A percentile compares a stretch with the other conserved stretches of the same genome.
These are phyloP conservation scores for Aspergillus sclerotialis DNA, from an alignment of 2,329 filamentous ascomycete species.

Conservation along the genomic window DNA sequence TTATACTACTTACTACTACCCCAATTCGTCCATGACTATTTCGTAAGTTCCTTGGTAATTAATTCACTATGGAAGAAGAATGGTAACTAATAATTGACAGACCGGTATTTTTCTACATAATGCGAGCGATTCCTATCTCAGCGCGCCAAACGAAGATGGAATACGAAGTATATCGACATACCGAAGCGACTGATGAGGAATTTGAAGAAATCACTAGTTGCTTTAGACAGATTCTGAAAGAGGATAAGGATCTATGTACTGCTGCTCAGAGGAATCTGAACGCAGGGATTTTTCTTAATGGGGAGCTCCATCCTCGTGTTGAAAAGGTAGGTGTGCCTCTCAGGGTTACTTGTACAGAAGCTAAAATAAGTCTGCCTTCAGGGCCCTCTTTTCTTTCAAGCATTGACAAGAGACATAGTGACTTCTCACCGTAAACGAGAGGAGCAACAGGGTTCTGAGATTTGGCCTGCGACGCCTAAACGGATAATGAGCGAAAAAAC, in stretches of 20 bases:
- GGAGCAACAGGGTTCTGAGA: slow-evolving; percentile 38
- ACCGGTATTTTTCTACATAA: slow-evolving; percentile 55
- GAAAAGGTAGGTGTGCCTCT: slow-evolving; percentile 48
- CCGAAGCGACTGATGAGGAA: slow-evolving; percentile 49
- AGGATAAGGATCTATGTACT: slow-evolving; percentile 56
- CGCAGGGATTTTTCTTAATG: slow-evolving; percentile 55
- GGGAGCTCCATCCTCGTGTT: slow-evolving; percentile 54
- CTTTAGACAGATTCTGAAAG: slow-evolving; percentile 57
- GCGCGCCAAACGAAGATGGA: slow-evolving; percentile 48
- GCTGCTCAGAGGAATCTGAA: slow-evolving; percentile 54
- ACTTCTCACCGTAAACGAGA: slow-evolving; percentile 42
- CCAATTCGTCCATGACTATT: slow-evolving; percentile 23
- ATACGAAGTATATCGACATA: slow-evolving; percentile 59
- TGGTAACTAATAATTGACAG: slow-evolving; percentile 6
- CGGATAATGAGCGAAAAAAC: no score
- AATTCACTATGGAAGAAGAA: slow-evolving; percentile 2
- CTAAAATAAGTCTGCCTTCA: no score
- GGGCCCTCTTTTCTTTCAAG: slow-evolving; percentile 51
- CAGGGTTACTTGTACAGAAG: no score
- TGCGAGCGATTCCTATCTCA: slow-evolving; percentile 52
- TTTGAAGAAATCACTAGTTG: slow-evolving; percentile 52
- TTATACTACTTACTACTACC: slow-evolving; percentile 25
- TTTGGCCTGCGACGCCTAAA: slow-evolving; percentile 56
- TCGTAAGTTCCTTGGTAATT: slow-evolving; percentile 13
- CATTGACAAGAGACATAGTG: slow-evolving; percentile 43